Percentiles rank a stretch among this genome's conserved stretches.
Evolutionary conservation across 2,329 filamentous ascomycete genomes (phyloP).

Genomic region (Paecilomyces dactylethromorphus): DNA sequence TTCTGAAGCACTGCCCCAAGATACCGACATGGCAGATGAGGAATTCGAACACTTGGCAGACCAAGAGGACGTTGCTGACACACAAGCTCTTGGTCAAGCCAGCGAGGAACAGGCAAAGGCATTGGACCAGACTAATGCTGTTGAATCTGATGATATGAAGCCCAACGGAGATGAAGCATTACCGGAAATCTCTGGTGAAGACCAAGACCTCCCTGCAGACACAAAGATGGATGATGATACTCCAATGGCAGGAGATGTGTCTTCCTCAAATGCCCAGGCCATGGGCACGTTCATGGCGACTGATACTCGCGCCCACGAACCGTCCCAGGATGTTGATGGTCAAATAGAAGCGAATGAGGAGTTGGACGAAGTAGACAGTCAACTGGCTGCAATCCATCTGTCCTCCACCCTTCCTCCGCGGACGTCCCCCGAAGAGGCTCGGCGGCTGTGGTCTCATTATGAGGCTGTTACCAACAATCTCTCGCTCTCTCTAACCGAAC

Average conservation of each 20-base stretch:
- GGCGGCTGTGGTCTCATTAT: constrained; percentile 76
- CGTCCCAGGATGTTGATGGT: constrained; percentile 20
- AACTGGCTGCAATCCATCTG: constrained; percentile 68
- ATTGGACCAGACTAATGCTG: constrained; percentile 81
- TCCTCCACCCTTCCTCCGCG: constrained; percentile 41
- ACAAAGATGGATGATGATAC: constrained; percentile 45
- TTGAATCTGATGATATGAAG: constrained; percentile 58
- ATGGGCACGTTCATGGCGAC: constrained; percentile 50
- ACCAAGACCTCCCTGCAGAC: constrained; percentile 27
- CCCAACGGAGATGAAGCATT: constrained; percentile 51
- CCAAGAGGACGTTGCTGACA: constrained; percentile 73
- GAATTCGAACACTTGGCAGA: constrained; percentile 92
- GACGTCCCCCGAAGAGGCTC: constrained; percentile 51
- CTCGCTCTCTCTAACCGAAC: constrained; percentile 83
- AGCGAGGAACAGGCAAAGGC: constrained; percentile 79
- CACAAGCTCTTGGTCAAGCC: constrained; percentile 84
- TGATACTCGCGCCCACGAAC: constrained; percentile 28
- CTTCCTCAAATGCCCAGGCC: constrained; percentile 32
- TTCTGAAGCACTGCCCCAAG: constrained; percentile 48
- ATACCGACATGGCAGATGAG: constrained; percentile 67
- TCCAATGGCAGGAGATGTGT: constrained; percentile 28
- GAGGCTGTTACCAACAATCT: constrained; percentile 78
- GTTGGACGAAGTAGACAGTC: constrained; percentile 44
- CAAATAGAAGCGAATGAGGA: constrained; percentile 40
- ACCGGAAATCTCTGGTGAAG: constrained; percentile 44